phyloP scores from a whole-genome alignment of 352 stramenopile species.

The Phytophthora hibernalis region DNA sequence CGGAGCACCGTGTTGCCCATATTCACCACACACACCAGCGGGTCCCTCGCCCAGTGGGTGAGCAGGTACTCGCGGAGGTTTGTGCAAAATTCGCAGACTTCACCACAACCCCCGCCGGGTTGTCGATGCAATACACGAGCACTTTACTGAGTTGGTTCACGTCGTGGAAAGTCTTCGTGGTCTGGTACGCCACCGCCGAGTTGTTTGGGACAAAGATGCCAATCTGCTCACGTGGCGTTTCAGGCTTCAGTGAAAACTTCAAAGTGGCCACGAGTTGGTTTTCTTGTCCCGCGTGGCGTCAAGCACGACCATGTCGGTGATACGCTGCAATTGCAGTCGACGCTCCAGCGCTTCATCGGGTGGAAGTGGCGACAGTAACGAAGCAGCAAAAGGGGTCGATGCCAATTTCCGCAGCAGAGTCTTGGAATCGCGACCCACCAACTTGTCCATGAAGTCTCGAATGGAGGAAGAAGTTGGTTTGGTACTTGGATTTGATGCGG shows the following conservation, averaged over 20 bases:
- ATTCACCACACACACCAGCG: constrained; percentile 18
- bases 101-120: background rate
- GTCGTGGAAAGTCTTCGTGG: constrained; percentile 17
- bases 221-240: constrained; percentile 9
- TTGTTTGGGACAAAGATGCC: constrained; percentile 24
- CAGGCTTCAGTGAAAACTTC: constrained; percentile 20
- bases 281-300: constrained; percentile 29
- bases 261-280: constrained; percentile 26
- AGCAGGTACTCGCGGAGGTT: constrained; percentile 14
- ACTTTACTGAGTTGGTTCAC: constrained; percentile 25
- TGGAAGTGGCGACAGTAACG: constrained; percentile 13
- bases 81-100: constrained; percentile 25
- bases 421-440: constrained; percentile 14
- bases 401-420: constrained; percentile 26
- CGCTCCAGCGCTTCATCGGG: constrained; percentile 8
- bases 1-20: constrained; percentile 23
- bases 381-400: constrained; percentile 20
- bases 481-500: constrained; percentile 1
- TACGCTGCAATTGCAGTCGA: constrained; percentile 26
- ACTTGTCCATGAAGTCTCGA: constrained; percentile 16
- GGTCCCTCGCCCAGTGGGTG: constrained; percentile 20
- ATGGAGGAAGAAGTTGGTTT: background rate
- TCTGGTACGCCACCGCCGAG: background rate
- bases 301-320: constrained; percentile 26
- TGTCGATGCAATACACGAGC: constrained; percentile 25